Evolutionary conservation across 345 rosid genomes (phyloP), one percentile per base, ranked within the genome.

Genomic region (Bruguiera sexangula): DNA sequence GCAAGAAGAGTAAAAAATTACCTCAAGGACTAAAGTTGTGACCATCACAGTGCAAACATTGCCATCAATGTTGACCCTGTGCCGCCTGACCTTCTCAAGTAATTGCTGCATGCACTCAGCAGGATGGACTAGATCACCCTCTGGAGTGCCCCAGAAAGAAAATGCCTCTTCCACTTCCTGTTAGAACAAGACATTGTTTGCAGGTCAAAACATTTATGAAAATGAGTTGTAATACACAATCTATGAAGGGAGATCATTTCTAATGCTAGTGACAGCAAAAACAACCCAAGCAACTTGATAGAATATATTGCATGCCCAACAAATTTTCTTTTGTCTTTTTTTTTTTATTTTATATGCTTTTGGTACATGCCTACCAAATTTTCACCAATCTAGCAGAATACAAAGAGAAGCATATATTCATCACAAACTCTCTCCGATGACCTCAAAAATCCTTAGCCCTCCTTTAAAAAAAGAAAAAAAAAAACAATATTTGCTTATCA

Each of bases 21-120:
- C 99, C 99, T 92, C 99, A 13, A 96, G 99, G 72, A 96, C 98
- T 82, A 96, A 79, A 60, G 96, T 96, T 65, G 99, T 90, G 67
- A 96, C 97, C 91, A 96, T 79, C 62, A 90, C 98, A 9, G 98
- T 92, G 85, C 91, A 87, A 4, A 90, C 94, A 75, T 90, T 96
- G 67, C 98, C 98, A 57, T 96, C 99, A 32, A 96, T 53, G 46
- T 92, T 96, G 66, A 96, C 98, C 77, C 69, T 84, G 65, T 96
- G 95, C 29, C 79, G 92, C 61, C 98, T 82, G 77, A 90, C 94
- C 84, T 92, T 92, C 85, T 96, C 98, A 27, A 96, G 96, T 74
- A 96, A 63, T 70, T 96, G 86, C 69, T 96, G 88, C 94, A 96
- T 96, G 86, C 98, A 92, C 69, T 92, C 99, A 4, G 98, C 94